These are phyloP conservation scores for Spergularia marina DNA, from an alignment of 148 eudicot species.

Conservation along the genomic window DNA sequence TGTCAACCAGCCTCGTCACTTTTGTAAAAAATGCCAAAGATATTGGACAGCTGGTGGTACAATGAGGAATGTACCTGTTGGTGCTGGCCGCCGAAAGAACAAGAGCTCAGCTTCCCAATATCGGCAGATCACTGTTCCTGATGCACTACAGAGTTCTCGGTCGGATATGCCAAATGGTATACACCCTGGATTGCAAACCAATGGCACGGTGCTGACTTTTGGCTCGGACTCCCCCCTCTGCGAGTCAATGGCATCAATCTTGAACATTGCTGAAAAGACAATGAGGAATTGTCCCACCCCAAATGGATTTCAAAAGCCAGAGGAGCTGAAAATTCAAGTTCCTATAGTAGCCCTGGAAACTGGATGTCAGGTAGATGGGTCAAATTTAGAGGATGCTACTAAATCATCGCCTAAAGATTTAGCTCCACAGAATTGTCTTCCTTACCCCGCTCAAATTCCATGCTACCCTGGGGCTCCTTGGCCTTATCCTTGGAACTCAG, in stretches of 20 bases:
- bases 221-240: constrained; percentile 48
- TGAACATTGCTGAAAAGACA: constrained; percentile 41
- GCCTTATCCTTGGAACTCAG: constrained; percentile 35
- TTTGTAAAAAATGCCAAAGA: constrained; percentile 74
- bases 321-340: constrained; percentile 22
- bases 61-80: constrained; percentile 73
- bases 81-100: constrained; percentile 74
- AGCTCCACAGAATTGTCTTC: constrained; percentile 20
- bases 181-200: constrained; percentile 33
- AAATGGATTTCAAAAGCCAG: constrained; percentile 29
- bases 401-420: constrained; percentile 21
- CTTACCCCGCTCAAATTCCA: constrained; percentile 35
- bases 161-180: constrained; percentile 38
- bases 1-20: constrained; percentile 71
- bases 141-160: constrained; percentile 30
- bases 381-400: constrained; percentile 25
- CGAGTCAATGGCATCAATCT: constrained; percentile 53
- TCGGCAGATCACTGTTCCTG: constrained; percentile 36
- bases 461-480: constrained; percentile 47
- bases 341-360: constrained; percentile 13
- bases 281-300: constrained; percentile 19
- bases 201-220: constrained; percentile 45
- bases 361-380: constrained; percentile 31
- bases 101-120: constrained; percentile 43
- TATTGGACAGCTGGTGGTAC: constrained; percentile 90